Conservation (phyloP, 2,329 filamentous ascomycete genomes). For the Trichoderma breve region DNA sequence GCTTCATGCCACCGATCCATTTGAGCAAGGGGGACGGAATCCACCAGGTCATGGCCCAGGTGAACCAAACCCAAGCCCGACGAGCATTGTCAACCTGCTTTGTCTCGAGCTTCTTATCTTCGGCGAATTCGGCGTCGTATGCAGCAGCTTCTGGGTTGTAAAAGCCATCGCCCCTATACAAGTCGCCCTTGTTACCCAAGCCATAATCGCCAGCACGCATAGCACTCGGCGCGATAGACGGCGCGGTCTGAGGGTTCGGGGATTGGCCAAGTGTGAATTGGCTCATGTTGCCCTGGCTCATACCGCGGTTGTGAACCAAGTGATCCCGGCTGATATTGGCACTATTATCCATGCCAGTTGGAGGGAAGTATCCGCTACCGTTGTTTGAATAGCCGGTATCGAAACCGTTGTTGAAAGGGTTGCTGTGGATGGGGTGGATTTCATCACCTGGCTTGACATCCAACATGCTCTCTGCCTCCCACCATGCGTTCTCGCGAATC, state of each 20-base stretch:
- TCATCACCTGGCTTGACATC: constrained; percentile 72
- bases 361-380: constrained; percentile 68
- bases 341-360: constrained; percentile 57
- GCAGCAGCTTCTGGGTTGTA: constrained; percentile 66
- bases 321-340: constrained; percentile 71
- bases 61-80: constrained; percentile 74
- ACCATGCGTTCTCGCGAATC: constrained; percentile 94
- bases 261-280: constrained; percentile 49
- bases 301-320: constrained; percentile 60
- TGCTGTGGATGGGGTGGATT: constrained; percentile 43
- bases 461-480: constrained; percentile 95
- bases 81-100: constrained; percentile 62
- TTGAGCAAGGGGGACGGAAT: constrained; percentile 82
- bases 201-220: constrained; percentile 79
- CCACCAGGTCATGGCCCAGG: constrained; percentile 90
- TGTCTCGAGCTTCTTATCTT: constrained; percentile 73
- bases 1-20: constrained; percentile 90
- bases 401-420: constrained; percentile 47
- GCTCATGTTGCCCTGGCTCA: constrained; percentile 56
- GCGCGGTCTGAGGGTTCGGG: constrained; percentile 43
- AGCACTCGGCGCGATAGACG: constrained; percentile 61
- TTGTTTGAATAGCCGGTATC: constrained; percentile 71
- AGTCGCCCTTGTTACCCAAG: constrained; percentile 81
- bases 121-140: constrained; percentile 73
- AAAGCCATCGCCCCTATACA: constrained; percentile 68